Evolutionary conservation across 441 rosid species (phyloP).

Genomic region (Caryocar brasiliense): DNA sequence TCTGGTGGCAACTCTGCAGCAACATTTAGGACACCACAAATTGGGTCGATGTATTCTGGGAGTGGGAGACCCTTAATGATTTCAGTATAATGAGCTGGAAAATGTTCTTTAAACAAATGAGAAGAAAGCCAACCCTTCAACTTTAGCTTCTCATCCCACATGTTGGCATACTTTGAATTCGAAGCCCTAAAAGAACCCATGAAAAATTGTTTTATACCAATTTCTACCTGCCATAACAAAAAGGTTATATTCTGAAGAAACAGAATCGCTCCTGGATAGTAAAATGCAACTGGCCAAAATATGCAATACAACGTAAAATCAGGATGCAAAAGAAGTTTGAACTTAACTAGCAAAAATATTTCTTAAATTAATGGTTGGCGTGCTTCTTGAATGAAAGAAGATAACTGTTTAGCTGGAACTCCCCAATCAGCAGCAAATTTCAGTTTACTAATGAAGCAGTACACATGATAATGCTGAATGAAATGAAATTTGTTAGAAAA

Average conservation of each 20-base stretch:
- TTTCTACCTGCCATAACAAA: conserved; percentile 63
- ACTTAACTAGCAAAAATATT: no score
- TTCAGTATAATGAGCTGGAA: conserved; percentile 72
- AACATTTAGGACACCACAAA: conserved; percentile 57
- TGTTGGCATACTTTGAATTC: conserved; percentile 39
- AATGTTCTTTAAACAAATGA: conserved; percentile 63
- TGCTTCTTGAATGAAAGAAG: no score
- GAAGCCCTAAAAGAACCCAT: conserved; percentile 67
- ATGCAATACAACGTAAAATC: not conserved
- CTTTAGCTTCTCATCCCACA: conserved; percentile 67
- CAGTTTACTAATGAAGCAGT: no score
- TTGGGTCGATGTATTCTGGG: conserved; percentile 80
- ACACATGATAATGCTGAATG: no score
- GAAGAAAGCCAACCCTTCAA: conserved; percentile 91
- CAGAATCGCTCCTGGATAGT: not conserved
- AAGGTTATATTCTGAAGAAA: conserved; percentile 3
- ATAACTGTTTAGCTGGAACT: no score
- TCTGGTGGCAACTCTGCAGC: conserved; percentile 55
- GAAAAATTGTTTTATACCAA: conserved; percentile 59
- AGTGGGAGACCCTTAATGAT: conserved; percentile 61
- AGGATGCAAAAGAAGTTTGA: no score
- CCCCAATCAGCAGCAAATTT: no score
- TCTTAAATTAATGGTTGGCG: no score
- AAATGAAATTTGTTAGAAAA: no score
- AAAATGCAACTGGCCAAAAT: not conserved